A percentile compares a stretch with the other conserved stretches of the same genome.
Conservation (phyloP, 106 monocot genomes). For the Alisma plantagoaquatica region DNA sequence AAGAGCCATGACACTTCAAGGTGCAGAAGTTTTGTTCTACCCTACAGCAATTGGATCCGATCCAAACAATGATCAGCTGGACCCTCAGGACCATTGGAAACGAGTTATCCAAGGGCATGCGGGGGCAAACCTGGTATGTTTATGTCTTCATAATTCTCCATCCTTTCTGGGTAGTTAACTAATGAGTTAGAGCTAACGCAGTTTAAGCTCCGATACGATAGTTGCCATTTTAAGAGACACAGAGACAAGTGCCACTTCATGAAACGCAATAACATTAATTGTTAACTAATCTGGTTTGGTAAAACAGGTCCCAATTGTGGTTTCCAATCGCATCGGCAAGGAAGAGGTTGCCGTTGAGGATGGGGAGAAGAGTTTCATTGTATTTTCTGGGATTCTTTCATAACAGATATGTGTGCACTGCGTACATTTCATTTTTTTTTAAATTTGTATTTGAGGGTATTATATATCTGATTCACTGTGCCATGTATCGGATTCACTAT, state of each 20-base stretch:
- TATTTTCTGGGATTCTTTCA: neutral
- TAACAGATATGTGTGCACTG: neutral
- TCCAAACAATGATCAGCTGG: neutral
- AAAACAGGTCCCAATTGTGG: neutral
- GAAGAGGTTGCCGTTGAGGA: neutral
- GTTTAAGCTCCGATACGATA: too few relatives aligned
- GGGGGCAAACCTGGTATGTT: neutral
- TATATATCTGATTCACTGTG: too few relatives aligned
- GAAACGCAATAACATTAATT: neutral
- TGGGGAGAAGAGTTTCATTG: neutral
- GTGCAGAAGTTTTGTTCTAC: neutral
- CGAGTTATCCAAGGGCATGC: neutral
- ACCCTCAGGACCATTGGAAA: neutral
- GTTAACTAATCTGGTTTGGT: neutral
- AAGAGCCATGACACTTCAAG: neutral
- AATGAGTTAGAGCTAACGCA: too few relatives aligned
- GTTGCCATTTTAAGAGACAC: too few relatives aligned
- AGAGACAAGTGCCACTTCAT: too few relatives aligned
- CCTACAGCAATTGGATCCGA: neutral
- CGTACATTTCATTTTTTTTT: too few relatives aligned
- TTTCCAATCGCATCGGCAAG: neutral
- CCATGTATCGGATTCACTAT: too few relatives aligned
- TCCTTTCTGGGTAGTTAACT: too few relatives aligned
- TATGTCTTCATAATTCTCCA: too few relatives aligned
- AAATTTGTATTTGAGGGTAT: too few relatives aligned